phyloP scores from a whole-genome alignment of 1,139 yeast genomes.

The Pneumocystis sp. region DNA sequence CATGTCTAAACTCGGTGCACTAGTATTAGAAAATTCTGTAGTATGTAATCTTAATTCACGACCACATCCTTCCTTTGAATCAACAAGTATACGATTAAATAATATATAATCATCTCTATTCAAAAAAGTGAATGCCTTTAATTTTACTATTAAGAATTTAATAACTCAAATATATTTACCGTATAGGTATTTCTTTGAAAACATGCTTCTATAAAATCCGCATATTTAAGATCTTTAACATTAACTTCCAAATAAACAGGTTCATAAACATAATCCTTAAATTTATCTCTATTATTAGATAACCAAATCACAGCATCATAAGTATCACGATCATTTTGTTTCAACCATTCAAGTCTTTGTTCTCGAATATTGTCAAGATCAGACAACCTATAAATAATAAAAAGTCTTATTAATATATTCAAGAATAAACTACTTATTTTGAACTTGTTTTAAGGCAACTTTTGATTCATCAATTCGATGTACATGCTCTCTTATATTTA shows the following conservation, averaged over 20 bases:
- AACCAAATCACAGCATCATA: constrained; percentile 30
- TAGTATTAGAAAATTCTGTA: constrained; percentile 28
- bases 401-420: constrained; percentile 2
- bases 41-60: constrained; percentile 30
- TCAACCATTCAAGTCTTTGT: constrained; percentile 19
- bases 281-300: constrained; percentile 25
- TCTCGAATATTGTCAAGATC: constrained; percentile 17
- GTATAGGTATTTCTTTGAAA: constrained; percentile 40
- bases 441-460: neutral
- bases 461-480: neutral
- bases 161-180: neutral
- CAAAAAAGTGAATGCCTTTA: constrained; percentile 36
- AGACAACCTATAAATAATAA: constrained; percentile 8
- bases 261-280: constrained; percentile 39
- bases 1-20: constrained; percentile 15
- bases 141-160: neutral
- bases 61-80: constrained; percentile 15
- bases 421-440: neutral
- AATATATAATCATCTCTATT: constrained; percentile 32
- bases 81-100: constrained; percentile 31
- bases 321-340: constrained; percentile 19
- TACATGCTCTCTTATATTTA: neutral
- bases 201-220: constrained; percentile 43
- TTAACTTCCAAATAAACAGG: constrained; percentile 64
- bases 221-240: constrained; percentile 36